Conservation (phyloP, 441 rosid species). For the Populus tomentosa region DNA sequence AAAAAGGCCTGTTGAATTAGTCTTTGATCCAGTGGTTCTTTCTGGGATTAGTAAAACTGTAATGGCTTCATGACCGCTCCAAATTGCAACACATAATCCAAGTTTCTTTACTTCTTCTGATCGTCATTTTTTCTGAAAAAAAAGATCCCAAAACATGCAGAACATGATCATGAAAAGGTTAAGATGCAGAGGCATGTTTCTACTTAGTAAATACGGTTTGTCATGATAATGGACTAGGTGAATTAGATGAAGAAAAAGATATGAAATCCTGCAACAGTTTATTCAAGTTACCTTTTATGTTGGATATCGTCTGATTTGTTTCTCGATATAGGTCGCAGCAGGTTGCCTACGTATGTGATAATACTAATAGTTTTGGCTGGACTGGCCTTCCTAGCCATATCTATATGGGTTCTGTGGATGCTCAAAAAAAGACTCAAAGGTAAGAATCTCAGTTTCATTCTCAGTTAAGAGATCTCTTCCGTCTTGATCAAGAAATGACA, state of each 20-base stretch:
- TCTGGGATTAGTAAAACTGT: not conserved
- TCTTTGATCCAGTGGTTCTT: not conserved
- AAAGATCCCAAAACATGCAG: not conserved
- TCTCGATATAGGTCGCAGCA: conserved; percentile 27
- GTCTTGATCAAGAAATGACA: not conserved
- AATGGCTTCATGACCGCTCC: not conserved
- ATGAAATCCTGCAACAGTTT: conserved; percentile 2
- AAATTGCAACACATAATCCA: not conserved
- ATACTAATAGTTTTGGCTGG: conserved; percentile 31
- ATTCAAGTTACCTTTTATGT: not conserved
- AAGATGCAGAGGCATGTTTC: not conserved
- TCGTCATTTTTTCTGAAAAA: not conserved
- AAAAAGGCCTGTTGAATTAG: not conserved
- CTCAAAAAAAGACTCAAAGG: conserved; percentile 51
- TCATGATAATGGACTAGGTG: not conserved
- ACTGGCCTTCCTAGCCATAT: conserved; percentile 30
- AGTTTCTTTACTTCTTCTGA: not conserved
- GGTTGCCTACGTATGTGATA: conserved; percentile 35
- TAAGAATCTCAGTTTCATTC: conserved; percentile 3
- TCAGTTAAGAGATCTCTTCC: not conserved
- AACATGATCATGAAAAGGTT: not conserved
- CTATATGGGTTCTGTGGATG: conserved; percentile 50
- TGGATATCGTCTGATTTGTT: conserved; percentile 1
- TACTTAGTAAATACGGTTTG: not conserved
- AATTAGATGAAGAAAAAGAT: not conserved